Evolutionary conservation across 2,329 filamentous ascomycete genomes (phyloP), one percentile per base, ranked within the genome.

Genomic region (Septoria petroselini): DNA sequence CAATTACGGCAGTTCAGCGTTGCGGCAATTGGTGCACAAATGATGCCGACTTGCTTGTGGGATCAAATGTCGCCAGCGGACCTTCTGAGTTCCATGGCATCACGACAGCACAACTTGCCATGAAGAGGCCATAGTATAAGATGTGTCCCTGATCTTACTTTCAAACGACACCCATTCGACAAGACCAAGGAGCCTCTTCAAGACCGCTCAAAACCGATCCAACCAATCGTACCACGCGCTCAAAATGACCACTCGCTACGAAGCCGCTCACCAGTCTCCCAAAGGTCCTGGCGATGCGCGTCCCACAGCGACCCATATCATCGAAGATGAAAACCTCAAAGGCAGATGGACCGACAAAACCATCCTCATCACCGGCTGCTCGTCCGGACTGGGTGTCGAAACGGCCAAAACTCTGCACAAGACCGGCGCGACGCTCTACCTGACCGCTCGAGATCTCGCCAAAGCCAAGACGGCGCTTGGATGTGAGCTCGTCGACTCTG

Each of bases 311-410:
- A 5, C 23, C 11, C 53, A 64, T 27, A 50, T 66, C 23, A 40
- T 65, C 30, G 41, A 59, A 34, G 62, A 64, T 41, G 48, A 50
- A 11, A 50, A 54, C 19, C 34, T 71, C 25, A 49, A 64, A 6
- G 64, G 61, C 25, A 67, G 60, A 12, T 62, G 70, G 23, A 35
- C 43, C 1, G 67, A 62, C 23, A 71, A 70, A 34, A 64, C 70
- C 17, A 55, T 68, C 8, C 54, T 74, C 3, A 60, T 73, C 7
- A 73, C 70, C 0, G 72, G 72, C 7, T 63, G 58, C 12, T 68
- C 68, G 1, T 63, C 67, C n/a, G 72, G 71, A 1, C 61, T 74
- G 9, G 72, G 72, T 2, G 48, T 67, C 14, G 68, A 73, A 51
- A 73, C 71, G 0, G 70, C 64, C 1, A 65, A 67, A 9, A 73